Evolutionary conservation across 371 early-diverging fungal genomes (phyloP), one percentile per base, ranked within the genome.

Genomic region (Mucor mucedo): DNA sequence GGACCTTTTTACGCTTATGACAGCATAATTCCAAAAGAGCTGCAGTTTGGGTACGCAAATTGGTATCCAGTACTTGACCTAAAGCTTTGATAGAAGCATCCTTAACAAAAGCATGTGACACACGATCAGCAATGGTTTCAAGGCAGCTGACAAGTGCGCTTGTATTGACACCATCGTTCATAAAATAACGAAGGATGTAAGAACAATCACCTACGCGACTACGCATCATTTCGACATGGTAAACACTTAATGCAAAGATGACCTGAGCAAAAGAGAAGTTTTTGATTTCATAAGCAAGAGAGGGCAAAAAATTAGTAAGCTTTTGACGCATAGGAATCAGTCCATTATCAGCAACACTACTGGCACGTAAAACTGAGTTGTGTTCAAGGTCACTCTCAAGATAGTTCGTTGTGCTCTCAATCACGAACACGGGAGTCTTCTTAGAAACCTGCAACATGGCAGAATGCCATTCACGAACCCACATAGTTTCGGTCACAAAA

Each of bases 371-470:
- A 6, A 96, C 89, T 7, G 95, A 93, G 72, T 94, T 93, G 65
- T 91, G 88, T 56, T 92, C 91, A 13, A 98, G 74, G 65, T 96
- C 96, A n/a, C 89, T 92, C 56, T 95, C 95, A 29, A 98, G 70
- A 62, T 93, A 94, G 50, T 89, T 91, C 40, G 89, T 86, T 0
- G 87, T 80, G 42, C 86, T 83, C 47, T 84, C 87, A 35, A 89
- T 88, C 4, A 93, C 86, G 52, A 98, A 79, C 0, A 91, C 83
- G 0, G 98, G 97, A 3, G 97, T 92, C 60, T 92, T 93, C 65
- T 81, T 80, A 4, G 97, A 95, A 68, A 98, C 87, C 1, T 80
- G 60, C 0, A 83, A 62, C 75, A 95, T 80, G 0, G 86, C 73
- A 1, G 76, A 72, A 57, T 85, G 77, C 91, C 95, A 95, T 66